Percentiles rank a stretch among this genome's conserved stretches.
phyloP scores from a whole-genome alignment of 257 asterid species.

The Ilex aquifolium region DNA sequence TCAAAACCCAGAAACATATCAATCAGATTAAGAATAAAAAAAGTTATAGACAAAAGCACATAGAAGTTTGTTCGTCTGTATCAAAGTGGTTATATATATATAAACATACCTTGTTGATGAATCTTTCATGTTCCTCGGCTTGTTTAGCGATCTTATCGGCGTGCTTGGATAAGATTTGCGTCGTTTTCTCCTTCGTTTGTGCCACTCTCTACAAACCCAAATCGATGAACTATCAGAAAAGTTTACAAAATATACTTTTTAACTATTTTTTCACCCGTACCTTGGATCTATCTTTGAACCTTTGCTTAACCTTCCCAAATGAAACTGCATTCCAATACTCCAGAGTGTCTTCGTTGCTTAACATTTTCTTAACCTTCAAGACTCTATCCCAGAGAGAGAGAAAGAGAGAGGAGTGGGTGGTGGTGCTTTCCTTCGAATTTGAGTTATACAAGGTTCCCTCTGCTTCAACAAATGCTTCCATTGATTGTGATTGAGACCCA shows the following conservation, averaged over 20 bases:
- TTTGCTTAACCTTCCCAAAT: slow-evolving; percentile 37
- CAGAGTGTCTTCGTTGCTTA: slow-evolving; percentile 45
- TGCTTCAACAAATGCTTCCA: too few relatives aligned
- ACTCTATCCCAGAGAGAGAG: neutral
- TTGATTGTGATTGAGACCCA: too few relatives aligned
- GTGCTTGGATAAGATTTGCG: slow-evolving; percentile 60
- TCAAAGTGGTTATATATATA: neutral
- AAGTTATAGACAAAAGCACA: too few relatives aligned
- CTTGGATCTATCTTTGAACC: slow-evolving; percentile 82
- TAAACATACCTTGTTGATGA: slow-evolving; percentile 68
- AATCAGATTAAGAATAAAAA: too few relatives aligned
- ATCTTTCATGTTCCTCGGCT: slow-evolving; percentile 94
- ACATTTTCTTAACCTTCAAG: slow-evolving; percentile 25
- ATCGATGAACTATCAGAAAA: too few relatives aligned
- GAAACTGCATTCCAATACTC: slow-evolving; percentile 52
- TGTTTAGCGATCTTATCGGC: slow-evolving; percentile 80
- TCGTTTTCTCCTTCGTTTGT: slow-evolving; percentile 71
- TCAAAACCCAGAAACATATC: too few relatives aligned
- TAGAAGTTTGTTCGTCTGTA: too few relatives aligned
- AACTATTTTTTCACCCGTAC: slow-evolving; percentile 14
- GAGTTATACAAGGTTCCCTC: too few relatives aligned
- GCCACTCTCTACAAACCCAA: slow-evolving; percentile 62
- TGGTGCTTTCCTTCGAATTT: neutral
- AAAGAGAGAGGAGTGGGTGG: neutral
- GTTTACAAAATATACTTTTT: too few relatives aligned